A percentile compares a stretch with the other conserved stretches of the same genome.
phyloP scores from a whole-genome alignment of 768 basidiomycete species.

The Wakefieldia striispora region DNA sequence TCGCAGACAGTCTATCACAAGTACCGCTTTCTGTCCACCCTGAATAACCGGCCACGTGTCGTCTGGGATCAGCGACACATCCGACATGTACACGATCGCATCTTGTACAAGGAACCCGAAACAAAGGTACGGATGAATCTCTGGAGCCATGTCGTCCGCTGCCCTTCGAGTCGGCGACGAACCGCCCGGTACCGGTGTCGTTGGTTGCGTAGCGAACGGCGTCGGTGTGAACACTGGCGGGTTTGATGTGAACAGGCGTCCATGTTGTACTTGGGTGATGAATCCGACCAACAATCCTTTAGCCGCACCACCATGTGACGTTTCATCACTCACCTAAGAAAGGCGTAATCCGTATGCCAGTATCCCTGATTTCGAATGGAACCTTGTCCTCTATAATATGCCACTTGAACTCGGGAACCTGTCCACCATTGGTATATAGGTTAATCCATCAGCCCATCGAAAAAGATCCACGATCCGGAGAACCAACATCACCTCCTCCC shows the following conservation, averaged over 20 bases:
- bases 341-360: slow-evolving; percentile 61
- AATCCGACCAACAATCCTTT: slow-evolving; percentile 1
- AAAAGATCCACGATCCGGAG: background rate
- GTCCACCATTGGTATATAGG: background rate
- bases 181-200: slow-evolving; percentile 34
- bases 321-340: slow-evolving; percentile 50
- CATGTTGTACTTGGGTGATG: slow-evolving; percentile 60
- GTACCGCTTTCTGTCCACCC: slow-evolving; percentile 40
- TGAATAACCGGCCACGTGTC: slow-evolving; percentile 58
- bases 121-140: slow-evolving; percentile 58
- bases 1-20: slow-evolving; percentile 77
- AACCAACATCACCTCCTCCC: slow-evolving; percentile 72
- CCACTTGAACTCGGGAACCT: slow-evolving; percentile 85
- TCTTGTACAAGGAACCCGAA: slow-evolving; percentile 71
- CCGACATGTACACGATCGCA: slow-evolving; percentile 73
- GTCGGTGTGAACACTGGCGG: slow-evolving; percentile 42
- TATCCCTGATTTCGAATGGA: slow-evolving; percentile 65
- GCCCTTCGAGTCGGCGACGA: slow-evolving; percentile 25
- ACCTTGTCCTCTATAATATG: slow-evolving; percentile 71
- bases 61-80: slow-evolving; percentile 79
- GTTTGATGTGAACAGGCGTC: slow-evolving; percentile 53
- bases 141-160: slow-evolving; percentile 1
- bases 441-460: slow-evolving; percentile 1
- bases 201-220: slow-evolving; percentile 37
- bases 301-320: background rate